Conservation (phyloP, 2,329 filamentous ascomycete species). For the Grosmannia huntii region DNA sequence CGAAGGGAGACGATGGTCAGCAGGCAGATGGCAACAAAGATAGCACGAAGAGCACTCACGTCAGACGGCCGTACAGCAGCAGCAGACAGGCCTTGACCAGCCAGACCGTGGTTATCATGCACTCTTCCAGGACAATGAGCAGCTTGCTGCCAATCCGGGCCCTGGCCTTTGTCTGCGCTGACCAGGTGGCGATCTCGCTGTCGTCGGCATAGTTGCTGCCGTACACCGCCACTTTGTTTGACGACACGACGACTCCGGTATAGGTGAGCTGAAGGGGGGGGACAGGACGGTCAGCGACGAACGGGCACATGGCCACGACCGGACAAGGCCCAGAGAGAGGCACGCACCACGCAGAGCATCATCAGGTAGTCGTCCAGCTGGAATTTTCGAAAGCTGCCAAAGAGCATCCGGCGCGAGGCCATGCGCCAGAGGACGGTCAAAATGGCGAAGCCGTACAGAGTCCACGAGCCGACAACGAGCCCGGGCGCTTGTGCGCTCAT, state of each 20-base stretch:
- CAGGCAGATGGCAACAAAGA: not conserved
- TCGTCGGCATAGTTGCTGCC: constrained; percentile 31
- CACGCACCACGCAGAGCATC: constrained; percentile 30
- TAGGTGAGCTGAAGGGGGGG: constrained; percentile 18
- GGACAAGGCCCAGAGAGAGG: not conserved
- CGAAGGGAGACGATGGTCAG: not conserved
- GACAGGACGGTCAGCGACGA: not conserved
- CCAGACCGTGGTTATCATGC: constrained; percentile 38
- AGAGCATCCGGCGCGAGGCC: constrained; percentile 19
- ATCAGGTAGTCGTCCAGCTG: constrained; percentile 46
- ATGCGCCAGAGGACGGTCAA: constrained; percentile 9
- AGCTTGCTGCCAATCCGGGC: constrained; percentile 41
- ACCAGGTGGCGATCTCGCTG: constrained; percentile 27
- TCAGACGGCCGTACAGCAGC: constrained; percentile 40
- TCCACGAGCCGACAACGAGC: constrained; percentile 11
- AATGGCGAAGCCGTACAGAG: constrained; percentile 12
- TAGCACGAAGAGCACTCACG: constrained; percentile 18
- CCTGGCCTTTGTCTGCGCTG: constrained; percentile 24
- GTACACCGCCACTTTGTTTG: constrained; percentile 28
- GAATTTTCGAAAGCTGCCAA: constrained; percentile 33
- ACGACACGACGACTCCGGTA: constrained; percentile 28
- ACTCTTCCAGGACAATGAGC: constrained; percentile 39
- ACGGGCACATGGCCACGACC: not conserved
- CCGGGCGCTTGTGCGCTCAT: not conserved
- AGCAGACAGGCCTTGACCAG: constrained; percentile 38